Evolutionary conservation across 805 yeast species (phyloP), one percentile per base, ranked within the genome.

Genomic region (Wickerhamiella bombiphila): DNA sequence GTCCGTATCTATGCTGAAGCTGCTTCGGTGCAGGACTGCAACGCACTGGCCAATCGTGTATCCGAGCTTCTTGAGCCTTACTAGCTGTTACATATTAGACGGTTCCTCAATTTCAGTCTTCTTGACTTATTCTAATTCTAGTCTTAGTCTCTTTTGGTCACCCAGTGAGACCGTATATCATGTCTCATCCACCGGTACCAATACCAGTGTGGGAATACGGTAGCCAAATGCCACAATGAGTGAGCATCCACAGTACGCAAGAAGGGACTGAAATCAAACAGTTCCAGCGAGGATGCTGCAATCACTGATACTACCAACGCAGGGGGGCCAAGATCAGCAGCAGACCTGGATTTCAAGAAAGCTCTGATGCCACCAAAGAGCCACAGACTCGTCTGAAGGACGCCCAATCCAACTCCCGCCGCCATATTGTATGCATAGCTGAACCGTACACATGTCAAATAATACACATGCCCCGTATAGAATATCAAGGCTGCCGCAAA

Each of bases 1-100:
- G 96, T 91, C 1, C 72, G 98, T 49, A 82, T 91, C 5, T 91
- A 91, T 49, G 91, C 94, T 1, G 98, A 91, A 58, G 94, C 95
- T 0, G 65, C 62, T 2, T 68, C 72, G 0, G 50, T 49, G 29
- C 59, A 56, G 8, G 68, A 67, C 18, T 74, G 76, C 20, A 67
- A 63, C 16, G 56, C 57, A 26, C 58, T 79, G 30, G 63, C 57
- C 3, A 36, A 44, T n/a, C 48, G 50, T 26, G 61, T 59, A 14
- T 34, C 48, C 14, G 47, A 47, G 22, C 42, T 52, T 18, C 41
- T 59, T 22, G 38, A 38, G 31, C 40, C n/a, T n/a, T n/a, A n/a
- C n/a, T n/a, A n/a, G n/a, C n/a, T n/a, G n/a, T n/a, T n/a, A n/a
- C n/a, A 37, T 7, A n/a, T 28, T 28, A 6, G n/a, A 28, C 5